These are phyloP conservation scores for Pythium phragmiticola DNA, from an alignment of 352 stramenopile species.

Conservation along the genomic window DNA sequence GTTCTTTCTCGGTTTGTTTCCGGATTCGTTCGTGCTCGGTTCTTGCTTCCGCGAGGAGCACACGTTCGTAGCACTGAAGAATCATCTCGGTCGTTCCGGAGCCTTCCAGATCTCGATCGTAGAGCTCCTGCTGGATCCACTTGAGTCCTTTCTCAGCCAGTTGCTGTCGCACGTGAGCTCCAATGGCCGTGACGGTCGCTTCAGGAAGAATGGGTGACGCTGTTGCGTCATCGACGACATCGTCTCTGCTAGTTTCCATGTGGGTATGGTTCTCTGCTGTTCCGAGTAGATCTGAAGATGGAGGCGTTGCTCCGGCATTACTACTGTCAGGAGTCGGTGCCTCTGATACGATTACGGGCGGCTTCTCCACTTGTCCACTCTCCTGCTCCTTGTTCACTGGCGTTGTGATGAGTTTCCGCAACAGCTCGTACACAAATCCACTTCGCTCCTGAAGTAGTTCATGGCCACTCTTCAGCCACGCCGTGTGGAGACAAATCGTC, in stretches of 20 bases:
- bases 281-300: background rate
- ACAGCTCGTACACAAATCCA: slow-evolving; percentile 52
- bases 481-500: slow-evolving; percentile 22
- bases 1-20: slow-evolving; percentile 2
- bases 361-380: background rate
- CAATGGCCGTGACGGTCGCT: background rate
- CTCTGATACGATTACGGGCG: background rate
- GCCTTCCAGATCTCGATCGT: slow-evolving; percentile 66
- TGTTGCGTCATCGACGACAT: background rate
- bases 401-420: slow-evolving; percentile 39
- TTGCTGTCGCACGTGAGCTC: slow-evolving; percentile 30
- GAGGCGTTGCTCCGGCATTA: background rate
- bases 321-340: background rate
- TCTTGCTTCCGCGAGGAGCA: slow-evolving; percentile 38
- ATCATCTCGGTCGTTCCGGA: slow-evolving; percentile 44
- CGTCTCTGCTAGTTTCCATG: background rate
- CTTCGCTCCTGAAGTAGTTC: slow-evolving; percentile 66
- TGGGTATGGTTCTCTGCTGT: background rate
- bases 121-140: slow-evolving; percentile 82
- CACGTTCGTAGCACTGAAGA: slow-evolving; percentile 41
- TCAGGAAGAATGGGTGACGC: background rate
- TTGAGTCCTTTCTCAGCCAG: slow-evolving; percentile 45
- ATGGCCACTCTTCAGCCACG: slow-evolving; percentile 79
- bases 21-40: background rate
- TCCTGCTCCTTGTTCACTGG: slow-evolving; percentile 5